A percentile compares a stretch with the other conserved stretches of the same genome.
phyloP scores from a whole-genome alignment of 2,329 filamentous ascomycete species.

The Leptographium procerum region DNA sequence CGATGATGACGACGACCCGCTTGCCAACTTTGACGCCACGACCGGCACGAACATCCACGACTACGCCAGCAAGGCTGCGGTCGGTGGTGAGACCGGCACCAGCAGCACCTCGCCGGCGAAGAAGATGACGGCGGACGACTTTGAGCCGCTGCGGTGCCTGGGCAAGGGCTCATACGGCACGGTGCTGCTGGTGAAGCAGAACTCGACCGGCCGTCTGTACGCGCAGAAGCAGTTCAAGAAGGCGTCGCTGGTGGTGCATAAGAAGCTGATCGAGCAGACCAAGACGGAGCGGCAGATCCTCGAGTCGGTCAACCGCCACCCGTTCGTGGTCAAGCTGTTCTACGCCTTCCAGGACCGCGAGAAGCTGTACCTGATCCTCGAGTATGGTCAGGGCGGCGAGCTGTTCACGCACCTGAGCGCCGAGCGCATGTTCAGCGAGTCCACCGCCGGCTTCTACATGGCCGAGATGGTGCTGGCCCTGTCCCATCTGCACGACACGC shows the following conservation, averaged over 20 bases:
- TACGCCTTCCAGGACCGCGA: slow-evolving; percentile 98
- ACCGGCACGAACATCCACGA: not conserved
- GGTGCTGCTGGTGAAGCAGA: slow-evolving; percentile 85
- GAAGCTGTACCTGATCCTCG: slow-evolving; percentile 92
- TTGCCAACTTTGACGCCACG: not conserved
- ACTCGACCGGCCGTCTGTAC: slow-evolving; percentile 74
- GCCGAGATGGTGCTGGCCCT: slow-evolving; percentile 93
- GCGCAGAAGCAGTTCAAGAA: slow-evolving; percentile 99
- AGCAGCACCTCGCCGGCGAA: slow-evolving; percentile 30
- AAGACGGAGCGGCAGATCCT: slow-evolving; percentile 93
- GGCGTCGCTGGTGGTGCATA: slow-evolving; percentile 87
- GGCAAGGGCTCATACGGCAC: slow-evolving; percentile 96
- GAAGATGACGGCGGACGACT: slow-evolving; percentile 89
- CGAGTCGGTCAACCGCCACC: slow-evolving; percentile 91
- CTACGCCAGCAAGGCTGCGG: not conserved
- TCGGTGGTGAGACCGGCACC: too few species aligned
- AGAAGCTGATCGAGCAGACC: slow-evolving; percentile 91
- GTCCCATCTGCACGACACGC: slow-evolving; percentile 80
- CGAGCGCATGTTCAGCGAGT: slow-evolving; percentile 90
- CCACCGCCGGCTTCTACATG: slow-evolving; percentile 92
- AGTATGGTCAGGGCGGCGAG: slow-evolving; percentile 95
- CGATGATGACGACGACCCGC: not conserved
- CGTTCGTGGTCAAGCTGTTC: slow-evolving; percentile 95
- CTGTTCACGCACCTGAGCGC: slow-evolving; percentile 89
- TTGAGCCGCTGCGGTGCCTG: slow-evolving; percentile 80